Evolutionary conservation across 1,284 basidiomycete genomes (phyloP), one percentile per base, ranked within the genome.

Genomic region (Psilocybe mexicana): DNA sequence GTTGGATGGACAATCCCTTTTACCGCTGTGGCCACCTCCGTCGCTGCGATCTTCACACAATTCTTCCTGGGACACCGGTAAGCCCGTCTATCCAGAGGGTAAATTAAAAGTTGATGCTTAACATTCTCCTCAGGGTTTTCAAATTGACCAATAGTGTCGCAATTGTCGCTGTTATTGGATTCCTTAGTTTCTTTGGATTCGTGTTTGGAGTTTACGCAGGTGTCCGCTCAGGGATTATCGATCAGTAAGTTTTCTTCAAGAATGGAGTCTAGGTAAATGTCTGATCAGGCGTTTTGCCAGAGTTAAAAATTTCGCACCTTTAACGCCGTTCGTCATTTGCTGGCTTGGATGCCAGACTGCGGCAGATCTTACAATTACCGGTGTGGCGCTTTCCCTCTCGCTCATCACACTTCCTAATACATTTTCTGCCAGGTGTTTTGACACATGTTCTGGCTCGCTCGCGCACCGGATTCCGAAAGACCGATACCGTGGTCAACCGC

Each of bases 1-100:
- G 72, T 76, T 40, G 66, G 72, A 10, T 79, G 79, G 80, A 76
- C 79, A 2, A 75, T 77, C 47, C 71, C 73, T 0, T 77, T 79
- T 60, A 80, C 78, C 0, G 77, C 78, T 6, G 66, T 76, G 12
- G 74, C 75, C 2, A 80, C 77, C 2, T 73, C 76, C 0, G 63
- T 77, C 3, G 74, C 76, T 38, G 78, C 80, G 14, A 62, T 81
- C 38, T 59, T 76, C 18, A 76, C 79, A 0, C 79, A 81, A 58
- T 63, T 70, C 30, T 79, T 79, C 68, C 67, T 80, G 42, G 74
- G 71, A 6, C 75, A 78, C 65, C 72, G 77, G 78, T 78, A 52
- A 25, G 68, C 61, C 5, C 6, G 30, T 46, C 18, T 18, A 23
- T 25, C 30, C 1, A 12, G 24, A 0, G 1, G 11, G 2, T 53